Conservation (phyloP, 1,284 basidiomycete genomes). For the Leccinum subspadiceum region DNA sequence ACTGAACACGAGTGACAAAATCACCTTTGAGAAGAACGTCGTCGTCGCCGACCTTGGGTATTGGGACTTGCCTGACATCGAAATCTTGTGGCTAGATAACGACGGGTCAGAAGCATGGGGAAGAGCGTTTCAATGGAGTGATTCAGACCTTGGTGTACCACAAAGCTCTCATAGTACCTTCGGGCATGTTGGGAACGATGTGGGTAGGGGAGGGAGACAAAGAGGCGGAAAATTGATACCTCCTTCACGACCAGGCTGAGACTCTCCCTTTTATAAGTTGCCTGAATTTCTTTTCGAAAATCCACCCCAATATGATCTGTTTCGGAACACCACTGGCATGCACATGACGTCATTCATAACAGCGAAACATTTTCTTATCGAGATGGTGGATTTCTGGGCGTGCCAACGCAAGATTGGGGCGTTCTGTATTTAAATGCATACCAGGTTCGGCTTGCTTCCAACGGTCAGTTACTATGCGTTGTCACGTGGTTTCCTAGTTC, state of each 20-base stretch:
- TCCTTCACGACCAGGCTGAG: conserved; percentile 3
- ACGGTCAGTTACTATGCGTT: not conserved
- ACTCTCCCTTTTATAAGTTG: conserved; percentile 24
- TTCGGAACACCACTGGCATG: conserved; percentile 14
- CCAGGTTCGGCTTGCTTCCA: not conserved
- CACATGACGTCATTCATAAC: conserved; percentile 25
- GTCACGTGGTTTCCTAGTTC: not conserved
- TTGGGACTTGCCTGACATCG: conserved; percentile 52
- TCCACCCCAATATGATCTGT: conserved; percentile 6
- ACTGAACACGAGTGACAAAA: not conserved
- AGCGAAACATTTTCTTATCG: not conserved
- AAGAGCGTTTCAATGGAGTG: not conserved
- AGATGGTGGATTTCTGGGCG: not conserved
- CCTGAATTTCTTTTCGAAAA: conserved; percentile 11
- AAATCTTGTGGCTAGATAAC: conserved; percentile 42
- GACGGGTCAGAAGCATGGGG: conserved; percentile 12
- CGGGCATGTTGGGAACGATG: conserved; percentile 23
- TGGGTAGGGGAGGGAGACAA: not conserved
- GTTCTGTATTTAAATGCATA: not conserved
- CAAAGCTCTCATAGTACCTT: conserved; percentile 35
- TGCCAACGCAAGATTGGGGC: not conserved
- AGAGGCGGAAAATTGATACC: conserved; percentile 7
- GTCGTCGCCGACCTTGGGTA: conserved; percentile 53
- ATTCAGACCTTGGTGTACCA: conserved; percentile 32
- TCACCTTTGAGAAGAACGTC: conserved; percentile 62